phyloP scores from a whole-genome alignment of 1,284 basidiomycete genomes.

The Agaricales sp. region DNA sequence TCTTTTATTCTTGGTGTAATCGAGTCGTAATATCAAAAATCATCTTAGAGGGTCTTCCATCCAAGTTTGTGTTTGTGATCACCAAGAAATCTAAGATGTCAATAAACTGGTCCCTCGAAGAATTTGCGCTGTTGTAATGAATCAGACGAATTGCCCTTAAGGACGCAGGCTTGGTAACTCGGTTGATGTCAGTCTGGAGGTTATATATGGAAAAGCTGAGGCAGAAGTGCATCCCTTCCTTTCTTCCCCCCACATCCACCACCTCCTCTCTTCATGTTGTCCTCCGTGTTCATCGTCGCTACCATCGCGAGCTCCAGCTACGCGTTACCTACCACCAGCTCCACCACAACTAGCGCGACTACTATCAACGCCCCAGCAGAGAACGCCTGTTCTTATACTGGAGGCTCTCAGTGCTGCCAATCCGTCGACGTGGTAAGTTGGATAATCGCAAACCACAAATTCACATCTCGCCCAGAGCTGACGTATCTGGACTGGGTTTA shows the following conservation, averaged over 20 bases:
- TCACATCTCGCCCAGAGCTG: not conserved
- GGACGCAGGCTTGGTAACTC: not conserved
- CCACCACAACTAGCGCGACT: not conserved
- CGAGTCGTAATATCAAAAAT: not conserved
- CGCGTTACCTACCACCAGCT: not conserved
- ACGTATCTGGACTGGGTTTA: not conserved
- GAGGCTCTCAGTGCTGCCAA: conserved; percentile 1
- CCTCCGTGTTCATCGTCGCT: not conserved
- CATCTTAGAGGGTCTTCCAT: not conserved
- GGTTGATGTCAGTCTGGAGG: not conserved
- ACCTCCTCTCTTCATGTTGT: not conserved
- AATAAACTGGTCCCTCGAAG: not conserved
- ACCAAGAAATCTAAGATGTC: not conserved
- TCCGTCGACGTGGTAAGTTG: not conserved
- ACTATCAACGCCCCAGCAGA: not conserved
- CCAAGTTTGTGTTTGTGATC: not conserved
- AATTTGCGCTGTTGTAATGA: not conserved
- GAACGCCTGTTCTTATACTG: not conserved
- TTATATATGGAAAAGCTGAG: not conserved
- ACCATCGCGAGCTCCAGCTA: not conserved
- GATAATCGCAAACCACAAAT: not conserved
- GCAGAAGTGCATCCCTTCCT: not conserved
- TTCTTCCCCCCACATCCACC: not conserved
- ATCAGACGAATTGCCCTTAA: not conserved
- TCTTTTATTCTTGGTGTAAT: not conserved